Conservation (phyloP, 2,329 filamentous ascomycete species). For the Tolypocladium pustulatum region DNA sequence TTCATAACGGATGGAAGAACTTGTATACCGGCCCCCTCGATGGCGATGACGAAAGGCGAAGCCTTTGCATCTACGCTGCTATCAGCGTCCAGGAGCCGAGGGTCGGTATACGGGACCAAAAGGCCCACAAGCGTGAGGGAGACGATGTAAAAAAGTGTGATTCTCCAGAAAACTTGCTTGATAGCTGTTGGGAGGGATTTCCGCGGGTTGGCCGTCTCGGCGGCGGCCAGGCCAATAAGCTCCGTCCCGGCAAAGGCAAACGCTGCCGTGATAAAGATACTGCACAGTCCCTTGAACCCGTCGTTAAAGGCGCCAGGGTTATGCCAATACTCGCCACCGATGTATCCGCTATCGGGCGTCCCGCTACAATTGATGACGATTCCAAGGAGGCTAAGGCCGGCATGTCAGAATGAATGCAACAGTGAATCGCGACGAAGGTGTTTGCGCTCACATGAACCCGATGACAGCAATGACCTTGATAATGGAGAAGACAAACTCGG, state of each 20-base stretch:
- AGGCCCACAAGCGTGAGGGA: conserved; percentile 73
- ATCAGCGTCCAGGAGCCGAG: conserved; percentile 47
- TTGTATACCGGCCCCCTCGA: conserved; percentile 70
- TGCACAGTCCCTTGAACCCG: conserved; percentile 74
- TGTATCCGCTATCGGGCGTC: conserved; percentile 61
- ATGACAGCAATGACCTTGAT: conserved; percentile 80
- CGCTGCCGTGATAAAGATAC: conserved; percentile 65
- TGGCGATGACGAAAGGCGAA: conserved; percentile 90
- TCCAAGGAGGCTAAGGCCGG: conserved; percentile 59
- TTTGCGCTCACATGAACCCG: conserved; percentile 63
- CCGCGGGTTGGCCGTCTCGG: conserved; percentile 65
- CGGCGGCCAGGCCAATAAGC: conserved; percentile 64
- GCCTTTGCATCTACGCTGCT: conserved; percentile 57
- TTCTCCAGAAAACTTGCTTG: conserved; percentile 94
- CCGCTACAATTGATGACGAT: conserved; percentile 80
- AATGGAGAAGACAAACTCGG: conserved; percentile 78
- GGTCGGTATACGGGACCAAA: conserved; percentile 64
- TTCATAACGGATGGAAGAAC: conserved; percentile 87
- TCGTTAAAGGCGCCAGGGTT: conserved; percentile 76
- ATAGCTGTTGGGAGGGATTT: conserved; percentile 78
- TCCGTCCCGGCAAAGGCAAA: conserved; percentile 71
- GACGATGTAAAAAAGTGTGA: conserved; percentile 80
- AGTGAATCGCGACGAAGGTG: not conserved
- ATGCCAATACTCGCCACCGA: conserved; percentile 69
- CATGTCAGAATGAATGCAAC: not conserved